Evolutionary conservation across 1,284 basidiomycete species (phyloP), one percentile per base, ranked within the genome.

Genomic region (Puccinia polysora): DNA sequence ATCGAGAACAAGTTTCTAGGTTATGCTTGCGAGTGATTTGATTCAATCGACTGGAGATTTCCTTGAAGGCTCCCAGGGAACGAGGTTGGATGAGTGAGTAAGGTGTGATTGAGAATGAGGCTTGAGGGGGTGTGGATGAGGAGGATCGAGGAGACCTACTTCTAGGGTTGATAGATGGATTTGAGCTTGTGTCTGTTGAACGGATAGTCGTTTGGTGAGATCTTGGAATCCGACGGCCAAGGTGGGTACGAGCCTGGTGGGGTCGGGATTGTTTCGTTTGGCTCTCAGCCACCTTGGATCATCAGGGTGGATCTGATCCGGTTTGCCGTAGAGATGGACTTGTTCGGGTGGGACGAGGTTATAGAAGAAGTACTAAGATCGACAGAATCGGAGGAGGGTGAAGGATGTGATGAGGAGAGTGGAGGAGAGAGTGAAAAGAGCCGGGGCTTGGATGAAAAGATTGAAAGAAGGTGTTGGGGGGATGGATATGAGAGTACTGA

Each of bases 141-240:
- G 50, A 12, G 23, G 14, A 23, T 15, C 14, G 25, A 10, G 14
- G 10, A 52, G 7, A 53, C 49, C 56, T 2, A 67, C 64, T 45
- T 53, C n/a, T 45, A 69, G 56, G 49, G 59, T 59, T 7, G 14
- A 49, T 25, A 69, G 36, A 36, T 69, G 67, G 8, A 47, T 25
- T 47, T 36, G 34, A 52, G 67, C 67, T 32, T 69, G 67, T 43
- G 45, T 55, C 36, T 59, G 55, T 52, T 69, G 67, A 36, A 30
- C 45, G 20, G 20, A 1, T 3, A 50, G 40, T 25, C 67, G 55
- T 69, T 69, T 69, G 6, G 43, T 34, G 34, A 69, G 56, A 38
- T 69, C 67, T 20, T 69, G 40, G 40, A 69, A 69, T 50, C 67
- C 67, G 43, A 69, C 50, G 14, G 67, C 67, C 12, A 69, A 45